These are phyloP conservation scores for Taxillus chinensis DNA, from an alignment of 164 flowering plant genomes.

Conservation along the genomic window DNA sequence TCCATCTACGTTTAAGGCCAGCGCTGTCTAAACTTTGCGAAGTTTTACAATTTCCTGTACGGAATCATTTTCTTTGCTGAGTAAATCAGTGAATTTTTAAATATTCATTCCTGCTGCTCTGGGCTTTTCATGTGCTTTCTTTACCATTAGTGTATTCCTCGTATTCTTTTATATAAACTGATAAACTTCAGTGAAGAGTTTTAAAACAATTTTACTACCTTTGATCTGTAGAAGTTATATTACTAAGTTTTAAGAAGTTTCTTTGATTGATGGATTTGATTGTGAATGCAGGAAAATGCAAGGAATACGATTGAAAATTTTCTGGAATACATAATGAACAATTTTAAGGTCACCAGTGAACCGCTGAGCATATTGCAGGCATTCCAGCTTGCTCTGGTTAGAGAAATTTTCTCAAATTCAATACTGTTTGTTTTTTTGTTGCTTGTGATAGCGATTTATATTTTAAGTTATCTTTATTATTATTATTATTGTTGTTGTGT, in stretches of 20 bases:
- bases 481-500: too few species aligned
- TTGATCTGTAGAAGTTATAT: too few species aligned
- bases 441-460: not conserved
- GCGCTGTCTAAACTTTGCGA: conserved; percentile 51
- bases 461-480: not conserved
- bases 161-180: too few species aligned
- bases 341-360: conserved; percentile 44
- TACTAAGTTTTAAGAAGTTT: not conserved
- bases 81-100: not conserved
- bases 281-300: conserved; percentile 51
- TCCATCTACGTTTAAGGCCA: conserved; percentile 41
- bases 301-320: conserved; percentile 33
- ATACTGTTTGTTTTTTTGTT: not conserved
- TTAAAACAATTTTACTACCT: too few species aligned
- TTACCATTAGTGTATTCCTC: not conserved
- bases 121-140: not conserved
- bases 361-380: conserved; percentile 57
- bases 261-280: conserved; percentile 4
- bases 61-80: conserved; percentile 9
- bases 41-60: conserved; percentile 46
- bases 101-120: not conserved
- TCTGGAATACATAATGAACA: conserved; percentile 60
- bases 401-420: conserved; percentile 12
- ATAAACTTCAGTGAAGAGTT: too few species aligned
- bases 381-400: conserved; percentile 75